These are phyloP conservation scores for Apophysomyces variabilis DNA, from an alignment of 371 early-diverging fungal genomes.

Conservation along the genomic window DNA sequence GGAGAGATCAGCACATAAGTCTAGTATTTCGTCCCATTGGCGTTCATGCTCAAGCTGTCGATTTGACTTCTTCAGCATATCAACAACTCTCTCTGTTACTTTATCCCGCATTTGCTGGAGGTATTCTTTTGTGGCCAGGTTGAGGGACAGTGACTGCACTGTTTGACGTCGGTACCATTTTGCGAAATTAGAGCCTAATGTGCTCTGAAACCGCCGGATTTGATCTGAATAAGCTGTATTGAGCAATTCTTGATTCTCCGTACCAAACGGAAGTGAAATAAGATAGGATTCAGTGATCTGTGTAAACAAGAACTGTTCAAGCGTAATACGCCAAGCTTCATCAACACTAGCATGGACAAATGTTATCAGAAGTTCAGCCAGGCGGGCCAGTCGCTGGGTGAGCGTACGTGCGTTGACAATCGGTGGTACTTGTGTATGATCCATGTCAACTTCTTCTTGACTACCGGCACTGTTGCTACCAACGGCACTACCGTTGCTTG, in stretches of 20 bases:
- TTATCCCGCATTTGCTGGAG: constrained; percentile 37
- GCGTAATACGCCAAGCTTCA: constrained; percentile 10
- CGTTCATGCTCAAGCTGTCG: constrained; percentile 24
- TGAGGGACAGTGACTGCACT: constrained; percentile 49
- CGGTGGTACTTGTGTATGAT: constrained; percentile 6
- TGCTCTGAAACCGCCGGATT: constrained; percentile 50
- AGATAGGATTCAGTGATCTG: constrained; percentile 41
- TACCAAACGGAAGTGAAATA: constrained; percentile 52
- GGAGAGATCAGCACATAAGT: constrained; percentile 40
- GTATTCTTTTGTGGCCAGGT: constrained; percentile 53
- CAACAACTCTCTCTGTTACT: constrained; percentile 31
- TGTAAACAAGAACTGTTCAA: constrained; percentile 43
- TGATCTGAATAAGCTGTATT: constrained; percentile 56
- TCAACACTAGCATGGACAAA: constrained; percentile 30
- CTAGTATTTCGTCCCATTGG: constrained; percentile 43
- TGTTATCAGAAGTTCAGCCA: constrained; percentile 41
- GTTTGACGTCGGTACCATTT: constrained; percentile 59
- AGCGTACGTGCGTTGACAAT: constrained; percentile 42
- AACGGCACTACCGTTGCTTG: background rate
- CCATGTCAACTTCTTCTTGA: background rate
- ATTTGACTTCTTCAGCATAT: constrained; percentile 12
- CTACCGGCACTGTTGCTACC: background rate
- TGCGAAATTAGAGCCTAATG: constrained; percentile 51
- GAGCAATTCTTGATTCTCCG: constrained; percentile 47
- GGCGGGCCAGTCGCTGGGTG: constrained; percentile 40